A percentile compares a stretch with the other conserved stretches of the same genome.
These are phyloP conservation scores for Fusarium phyllophilum DNA, from an alignment of 2,329 filamentous ascomycete genomes.

Conservation along the genomic window DNA sequence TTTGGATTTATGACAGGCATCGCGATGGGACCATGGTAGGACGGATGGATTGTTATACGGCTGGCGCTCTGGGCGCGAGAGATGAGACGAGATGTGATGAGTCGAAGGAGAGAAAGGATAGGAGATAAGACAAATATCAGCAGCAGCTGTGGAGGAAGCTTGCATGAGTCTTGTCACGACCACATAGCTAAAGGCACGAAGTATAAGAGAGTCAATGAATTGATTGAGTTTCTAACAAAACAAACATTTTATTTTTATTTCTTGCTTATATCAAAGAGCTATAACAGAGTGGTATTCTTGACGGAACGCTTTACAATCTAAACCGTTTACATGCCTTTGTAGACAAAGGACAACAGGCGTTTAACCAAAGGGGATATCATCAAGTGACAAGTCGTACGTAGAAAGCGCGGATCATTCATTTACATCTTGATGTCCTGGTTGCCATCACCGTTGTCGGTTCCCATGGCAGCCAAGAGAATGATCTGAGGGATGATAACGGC, in stretches of 20 bases:
- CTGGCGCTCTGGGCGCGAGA: slow-evolving; percentile 29
- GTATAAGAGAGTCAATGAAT: slow-evolving; percentile 39
- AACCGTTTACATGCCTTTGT: neutral
- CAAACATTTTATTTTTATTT: slow-evolving; percentile 18
- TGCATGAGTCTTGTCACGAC: slow-evolving; percentile 45
- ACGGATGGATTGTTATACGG: slow-evolving; percentile 31
- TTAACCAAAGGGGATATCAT: slow-evolving; percentile 1
- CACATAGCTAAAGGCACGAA: slow-evolving; percentile 44
- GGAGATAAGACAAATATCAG: slow-evolving; percentile 10
- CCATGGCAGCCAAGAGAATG: slow-evolving; percentile 51
- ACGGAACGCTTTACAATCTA: slow-evolving; percentile 3
- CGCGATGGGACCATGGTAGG: slow-evolving; percentile 34
- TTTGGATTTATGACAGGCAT: slow-evolving; percentile 46
- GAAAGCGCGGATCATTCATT: neutral
- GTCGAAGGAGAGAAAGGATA: neutral
- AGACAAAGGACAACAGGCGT: neutral
- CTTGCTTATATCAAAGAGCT: slow-evolving; percentile 5
- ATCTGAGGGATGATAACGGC: slow-evolving; percentile 63
- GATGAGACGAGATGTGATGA: neutral
- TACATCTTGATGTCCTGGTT: slow-evolving; percentile 17
- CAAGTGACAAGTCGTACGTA: neutral
- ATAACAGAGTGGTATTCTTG: neutral
- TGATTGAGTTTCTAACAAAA: slow-evolving; percentile 32
- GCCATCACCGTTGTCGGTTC: slow-evolving; percentile 1
- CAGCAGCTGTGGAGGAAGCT: slow-evolving; percentile 29